Percentiles rank a stretch among this genome's conserved stretches.
Conservation (phyloP, 2,329 filamentous ascomycete genomes). For the Trichophyton benhamiae region DNA sequence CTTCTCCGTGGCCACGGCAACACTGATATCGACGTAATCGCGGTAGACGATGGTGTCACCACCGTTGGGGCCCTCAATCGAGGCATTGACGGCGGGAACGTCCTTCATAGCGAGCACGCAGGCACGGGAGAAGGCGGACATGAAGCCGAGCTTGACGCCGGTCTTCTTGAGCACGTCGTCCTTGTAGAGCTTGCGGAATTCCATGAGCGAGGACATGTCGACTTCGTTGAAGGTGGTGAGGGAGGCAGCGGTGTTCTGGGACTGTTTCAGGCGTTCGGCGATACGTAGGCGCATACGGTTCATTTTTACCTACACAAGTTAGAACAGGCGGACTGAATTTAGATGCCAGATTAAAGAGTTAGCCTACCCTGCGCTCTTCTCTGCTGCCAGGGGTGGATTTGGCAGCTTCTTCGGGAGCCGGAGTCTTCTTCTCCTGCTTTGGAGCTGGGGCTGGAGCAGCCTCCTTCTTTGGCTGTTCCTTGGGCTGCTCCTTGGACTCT, state of each 20-base stretch:
- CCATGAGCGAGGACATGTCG: conserved; percentile 96
- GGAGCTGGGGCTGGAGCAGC: conserved; percentile 17
- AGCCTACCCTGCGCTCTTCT: conserved; percentile 72
- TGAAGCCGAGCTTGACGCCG: conserved; percentile 97
- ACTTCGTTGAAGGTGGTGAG: conserved; percentile 98
- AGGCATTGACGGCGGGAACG: conserved; percentile 87
- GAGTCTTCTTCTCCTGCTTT: conserved; percentile 14
- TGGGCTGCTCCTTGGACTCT: neutral
- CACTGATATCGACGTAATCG: conserved; percentile 95
- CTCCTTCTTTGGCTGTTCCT: conserved; percentile 19
- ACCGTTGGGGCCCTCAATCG: conserved; percentile 87
- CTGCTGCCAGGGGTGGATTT: conserved; percentile 51
- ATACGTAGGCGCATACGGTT: conserved; percentile 98
- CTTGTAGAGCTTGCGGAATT: conserved; percentile 95
- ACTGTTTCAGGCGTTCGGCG: conserved; percentile 95
- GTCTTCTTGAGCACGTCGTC: conserved; percentile 92
- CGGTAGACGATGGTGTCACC: conserved; percentile 97
- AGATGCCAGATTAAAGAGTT: conserved; percentile 2
- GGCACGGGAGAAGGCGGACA: conserved; percentile 92
- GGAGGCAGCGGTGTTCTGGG: conserved; percentile 94
- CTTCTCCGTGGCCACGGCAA: conserved; percentile 95
- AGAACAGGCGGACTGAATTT: neutral
- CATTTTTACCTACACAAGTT: conserved; percentile 72
- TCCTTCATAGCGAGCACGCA: conserved; percentile 87
- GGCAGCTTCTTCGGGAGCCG: conserved; percentile 15